Evolutionary conservation across 2,329 filamentous ascomycete genomes (phyloP).

Genomic region (Drechslerella dactyloides): DNA sequence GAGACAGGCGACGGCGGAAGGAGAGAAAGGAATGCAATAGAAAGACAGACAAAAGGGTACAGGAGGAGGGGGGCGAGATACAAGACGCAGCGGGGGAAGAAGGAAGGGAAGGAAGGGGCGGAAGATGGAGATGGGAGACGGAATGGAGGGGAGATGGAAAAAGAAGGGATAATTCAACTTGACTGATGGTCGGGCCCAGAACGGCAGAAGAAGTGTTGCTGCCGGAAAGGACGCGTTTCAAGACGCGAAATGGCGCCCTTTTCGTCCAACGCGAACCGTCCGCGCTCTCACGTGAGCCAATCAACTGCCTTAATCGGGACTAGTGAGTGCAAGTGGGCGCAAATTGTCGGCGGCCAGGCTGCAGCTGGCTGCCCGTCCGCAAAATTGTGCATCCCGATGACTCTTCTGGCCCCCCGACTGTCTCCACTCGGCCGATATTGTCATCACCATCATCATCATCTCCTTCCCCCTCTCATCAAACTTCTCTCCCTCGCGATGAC

Average conservation of each 20-base stretch:
- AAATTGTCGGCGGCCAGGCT: too few species aligned
- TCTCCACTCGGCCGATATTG: too few species aligned
- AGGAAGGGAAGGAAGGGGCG: slow-evolving; percentile 18
- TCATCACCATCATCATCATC: background rate
- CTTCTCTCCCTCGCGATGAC: background rate
- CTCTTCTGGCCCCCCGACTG: too few species aligned
- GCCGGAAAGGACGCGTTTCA: slow-evolving; percentile 21
- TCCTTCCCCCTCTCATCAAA: background rate
- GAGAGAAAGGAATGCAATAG: background rate
- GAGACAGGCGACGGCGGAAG: background rate
- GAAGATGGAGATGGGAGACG: slow-evolving; percentile 17
- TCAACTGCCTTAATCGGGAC: too few species aligned
- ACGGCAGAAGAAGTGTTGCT: background rate
- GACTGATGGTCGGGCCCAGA: background rate
- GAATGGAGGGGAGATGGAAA: background rate
- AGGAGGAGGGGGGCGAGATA: slow-evolving; percentile 39
- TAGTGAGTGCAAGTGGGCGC: too few species aligned
- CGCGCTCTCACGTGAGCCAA: slow-evolving; percentile 31
- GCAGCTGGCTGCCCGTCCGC: too few species aligned
- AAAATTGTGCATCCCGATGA: too few species aligned
- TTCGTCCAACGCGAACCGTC: slow-evolving; percentile 3
- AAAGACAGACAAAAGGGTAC: slow-evolving; percentile 15
- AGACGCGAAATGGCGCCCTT: slow-evolving; percentile 5
- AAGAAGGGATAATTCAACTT: too few species aligned
- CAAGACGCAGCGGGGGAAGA: slow-evolving; percentile 12